Conservation (phyloP, 2,329 filamentous ascomycete species). For the Didymella arachidicola region DNA sequence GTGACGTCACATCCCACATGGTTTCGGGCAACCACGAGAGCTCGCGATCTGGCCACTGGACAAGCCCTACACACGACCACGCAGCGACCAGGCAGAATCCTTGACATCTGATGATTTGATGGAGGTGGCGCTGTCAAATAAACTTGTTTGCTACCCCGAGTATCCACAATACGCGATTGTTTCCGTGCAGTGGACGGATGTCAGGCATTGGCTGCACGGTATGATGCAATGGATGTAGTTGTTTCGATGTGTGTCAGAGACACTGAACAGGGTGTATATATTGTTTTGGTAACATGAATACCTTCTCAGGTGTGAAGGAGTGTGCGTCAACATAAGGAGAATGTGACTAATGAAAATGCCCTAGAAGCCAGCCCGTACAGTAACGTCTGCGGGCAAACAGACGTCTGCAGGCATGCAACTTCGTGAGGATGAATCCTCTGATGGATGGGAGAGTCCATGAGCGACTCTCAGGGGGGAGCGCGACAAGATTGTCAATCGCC, state of each 20-base stretch:
- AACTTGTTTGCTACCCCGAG: slow-evolving; percentile 6
- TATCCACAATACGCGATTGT: not conserved
- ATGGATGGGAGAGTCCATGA: slow-evolving; percentile 5
- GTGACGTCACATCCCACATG: slow-evolving; percentile 18
- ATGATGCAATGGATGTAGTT: slow-evolving; percentile 14
- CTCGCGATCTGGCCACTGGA: slow-evolving; percentile 1
- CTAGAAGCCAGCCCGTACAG: slow-evolving; percentile 25
- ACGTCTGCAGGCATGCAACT: slow-evolving; percentile 25
- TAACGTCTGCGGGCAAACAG: slow-evolving; percentile 24
- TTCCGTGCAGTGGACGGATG: not conserved
- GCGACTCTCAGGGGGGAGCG: slow-evolving; percentile 7
- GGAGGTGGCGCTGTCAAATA: slow-evolving; percentile 17
- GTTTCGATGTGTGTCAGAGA: slow-evolving; percentile 4
- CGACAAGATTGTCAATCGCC: not conserved
- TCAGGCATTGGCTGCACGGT: not conserved
- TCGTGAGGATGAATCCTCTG: slow-evolving; percentile 20
- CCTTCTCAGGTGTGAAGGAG: slow-evolving; percentile 4
- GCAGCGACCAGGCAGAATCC: not conserved
- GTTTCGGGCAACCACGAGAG: slow-evolving; percentile 5
- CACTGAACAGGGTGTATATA: slow-evolving; percentile 18
- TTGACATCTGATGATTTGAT: slow-evolving; percentile 14
- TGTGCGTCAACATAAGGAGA: slow-evolving; percentile 11
- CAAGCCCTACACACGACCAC: slow-evolving; percentile 9
- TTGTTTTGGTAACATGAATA: slow-evolving; percentile 12
- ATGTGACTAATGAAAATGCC: slow-evolving; percentile 17